Evolutionary conservation across 2,329 filamentous ascomycete species (phyloP).

Genomic region (Boeremia lycopersici): DNA sequence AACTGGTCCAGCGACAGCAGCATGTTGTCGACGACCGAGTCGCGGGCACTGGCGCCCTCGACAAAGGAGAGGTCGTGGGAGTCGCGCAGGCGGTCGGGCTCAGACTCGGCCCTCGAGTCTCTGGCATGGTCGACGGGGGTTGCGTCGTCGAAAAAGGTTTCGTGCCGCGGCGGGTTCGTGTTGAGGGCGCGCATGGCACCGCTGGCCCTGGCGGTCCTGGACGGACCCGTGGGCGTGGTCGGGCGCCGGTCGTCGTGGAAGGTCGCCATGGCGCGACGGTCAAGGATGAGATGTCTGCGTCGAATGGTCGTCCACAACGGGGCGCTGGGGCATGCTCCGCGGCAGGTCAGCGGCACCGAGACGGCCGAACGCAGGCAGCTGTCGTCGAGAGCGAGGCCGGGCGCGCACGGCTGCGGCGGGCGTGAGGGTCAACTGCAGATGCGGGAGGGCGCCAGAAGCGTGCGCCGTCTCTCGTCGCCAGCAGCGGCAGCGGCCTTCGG

Average conservation of each 20-base stretch:
- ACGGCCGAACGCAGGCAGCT: conserved; percentile 18
- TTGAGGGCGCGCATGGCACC: conserved; percentile 39
- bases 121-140: conserved; percentile 40
- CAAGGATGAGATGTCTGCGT: conserved; percentile 25
- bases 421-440: conserved; percentile 1
- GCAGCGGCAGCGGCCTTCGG: conserved; percentile 12
- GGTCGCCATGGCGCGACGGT: conserved; percentile 31
- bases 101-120: conserved; percentile 20
- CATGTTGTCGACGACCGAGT: conserved; percentile 96
- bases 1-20: conserved; percentile 85
- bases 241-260: conserved; percentile 32
- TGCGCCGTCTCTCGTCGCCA: conserved; percentile 14
- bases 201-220: conserved; percentile 29
- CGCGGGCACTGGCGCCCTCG: conserved; percentile 69
- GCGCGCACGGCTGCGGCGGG: conserved; percentile 13
- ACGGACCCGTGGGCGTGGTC: conserved; percentile 38
- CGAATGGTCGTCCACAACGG: conserved; percentile 21
- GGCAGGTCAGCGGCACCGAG: conserved; percentile 16
- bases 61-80: conserved; percentile 87
- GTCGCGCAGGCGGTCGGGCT: conserved; percentile 52
- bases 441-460: conserved; percentile 2
- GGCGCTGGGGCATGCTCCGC: conserved; percentile 40
- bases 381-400: conserved; percentile 17
- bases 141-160: conserved; percentile 46
- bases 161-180: conserved; percentile 34